Conservation (phyloP, 2,329 filamentous ascomycete species). For the Cladophialophora chaetospira region DNA sequence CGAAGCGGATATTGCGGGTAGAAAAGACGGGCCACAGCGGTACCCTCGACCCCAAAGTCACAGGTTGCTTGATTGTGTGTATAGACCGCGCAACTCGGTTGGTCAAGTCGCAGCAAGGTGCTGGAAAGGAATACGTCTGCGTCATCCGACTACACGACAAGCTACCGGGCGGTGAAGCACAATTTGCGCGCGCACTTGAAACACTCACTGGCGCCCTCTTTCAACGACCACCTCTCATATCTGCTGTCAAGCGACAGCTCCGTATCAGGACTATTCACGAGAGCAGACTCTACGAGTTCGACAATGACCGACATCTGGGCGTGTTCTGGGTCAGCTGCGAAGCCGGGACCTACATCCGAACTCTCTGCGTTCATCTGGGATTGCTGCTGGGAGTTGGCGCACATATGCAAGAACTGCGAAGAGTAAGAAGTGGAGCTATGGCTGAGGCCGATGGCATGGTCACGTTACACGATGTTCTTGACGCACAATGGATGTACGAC, state of each 20-base stretch:
- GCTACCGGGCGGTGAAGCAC: constrained; percentile 86
- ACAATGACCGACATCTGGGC: constrained; percentile 95
- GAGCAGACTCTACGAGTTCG: constrained; percentile 94
- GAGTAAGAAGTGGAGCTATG: constrained; percentile 94
- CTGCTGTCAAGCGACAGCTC: constrained; percentile 96
- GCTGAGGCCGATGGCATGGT: constrained; percentile 86
- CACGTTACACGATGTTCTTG: constrained; percentile 90
- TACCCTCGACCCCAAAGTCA: constrained; percentile 97
- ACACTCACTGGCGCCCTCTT: constrained; percentile 95
- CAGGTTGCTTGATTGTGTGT: constrained; percentile 90
- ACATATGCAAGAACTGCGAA: constrained; percentile 96
- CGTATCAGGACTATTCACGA: constrained; percentile 98
- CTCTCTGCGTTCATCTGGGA: constrained; percentile 91
- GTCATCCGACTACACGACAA: constrained; percentile 95
- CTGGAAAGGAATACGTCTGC: constrained; percentile 98
- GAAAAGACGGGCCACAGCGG: constrained; percentile 99
- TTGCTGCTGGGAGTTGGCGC: constrained; percentile 78
- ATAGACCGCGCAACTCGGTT: constrained; percentile 96
- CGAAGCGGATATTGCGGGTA: constrained; percentile 91
- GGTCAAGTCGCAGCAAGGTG: constrained; percentile 98
- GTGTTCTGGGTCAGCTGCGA: constrained; percentile 99
- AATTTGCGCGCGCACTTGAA: constrained; percentile 91
- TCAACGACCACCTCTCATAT: constrained; percentile 95
- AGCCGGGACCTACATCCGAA: constrained; percentile 97
- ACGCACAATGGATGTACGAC: constrained; percentile 94